Base-by-base conservation (phyloP, 352 stramenopile genomes). In the Phytophthora podocarpi region DNA sequence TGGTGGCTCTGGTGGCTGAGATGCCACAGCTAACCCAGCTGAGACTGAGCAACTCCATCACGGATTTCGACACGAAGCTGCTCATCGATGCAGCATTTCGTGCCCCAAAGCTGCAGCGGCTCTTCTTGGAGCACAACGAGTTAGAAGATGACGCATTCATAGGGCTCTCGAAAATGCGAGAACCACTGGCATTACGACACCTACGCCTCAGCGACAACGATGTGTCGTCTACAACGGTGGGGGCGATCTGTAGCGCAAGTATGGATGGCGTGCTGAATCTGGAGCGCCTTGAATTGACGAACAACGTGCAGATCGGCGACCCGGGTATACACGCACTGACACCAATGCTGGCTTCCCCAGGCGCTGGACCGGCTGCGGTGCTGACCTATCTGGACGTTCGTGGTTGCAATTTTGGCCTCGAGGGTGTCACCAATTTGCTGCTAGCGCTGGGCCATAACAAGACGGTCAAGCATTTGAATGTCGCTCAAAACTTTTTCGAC, bases 81-180 rank as follows among this genome's bases (percentile, higher is more conserved):
- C 74, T 91, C 2, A 40, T 92, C 8, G 68, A 82, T 27, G 65
- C 52, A 31, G 47, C 76, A 27, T 62, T 90, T 27, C 45, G 43
- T 21, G 62, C 63, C 21, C 61, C 70, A 6, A 67, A 53, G 4
- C 64, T 93, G 1, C 43, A 78, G 30, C 57, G 55, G 0, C 64
- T 95, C 9, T 90, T 81, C 8, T 52, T 95, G 26, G 83, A 92
- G 48, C 83, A 95, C 54, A 93, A 91, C 34, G 82, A 93, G 24
- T 64, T 95, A 9, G 78, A 87, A 50, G 83, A 93, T 58, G 72
- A 84, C 31, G 73, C 79, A 18, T 90, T 95, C 30, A 27, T 59
- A 18, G 48, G 67, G 0, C 61, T 85, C n/a, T 23, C 36, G 1
- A 64, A 46, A 15, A 34, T 45, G 24, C 43, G 43, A 16, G 62